phyloP scores from a whole-genome alignment of 768 basidiomycete species.

The Epithele typhae region DNA sequence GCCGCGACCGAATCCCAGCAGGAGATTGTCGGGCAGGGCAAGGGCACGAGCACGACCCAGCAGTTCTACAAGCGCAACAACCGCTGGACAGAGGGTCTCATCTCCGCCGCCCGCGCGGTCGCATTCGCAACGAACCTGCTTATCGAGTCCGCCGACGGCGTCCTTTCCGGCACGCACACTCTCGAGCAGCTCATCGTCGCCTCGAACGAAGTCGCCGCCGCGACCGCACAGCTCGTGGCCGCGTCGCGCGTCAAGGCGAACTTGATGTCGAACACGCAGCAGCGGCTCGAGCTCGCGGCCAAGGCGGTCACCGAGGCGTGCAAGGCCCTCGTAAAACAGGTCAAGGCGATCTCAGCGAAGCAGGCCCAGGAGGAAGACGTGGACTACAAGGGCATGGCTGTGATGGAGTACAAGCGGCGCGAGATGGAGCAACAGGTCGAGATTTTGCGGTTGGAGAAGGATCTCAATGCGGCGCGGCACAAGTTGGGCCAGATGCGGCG shows the following conservation, averaged over 20 bases:
- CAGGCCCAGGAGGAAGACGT: slow-evolving; percentile 77
- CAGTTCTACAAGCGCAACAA: slow-evolving; percentile 99
- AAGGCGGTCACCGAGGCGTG: slow-evolving; percentile 98
- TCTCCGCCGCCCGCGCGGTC: slow-evolving; percentile 96
- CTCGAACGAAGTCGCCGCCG: slow-evolving; percentile 97
- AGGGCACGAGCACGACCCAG: slow-evolving; percentile 85
- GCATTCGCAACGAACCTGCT: slow-evolving; percentile 94
- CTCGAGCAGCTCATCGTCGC: slow-evolving; percentile 98
- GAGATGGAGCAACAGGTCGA: slow-evolving; percentile 99
- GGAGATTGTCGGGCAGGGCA: slow-evolving; percentile 95
- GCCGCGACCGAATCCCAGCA: slow-evolving; percentile 98
- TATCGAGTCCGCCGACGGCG: slow-evolving; percentile 97
- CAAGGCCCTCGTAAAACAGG: slow-evolving; percentile 92
- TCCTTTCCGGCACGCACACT: slow-evolving; percentile 93
- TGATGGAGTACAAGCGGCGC: slow-evolving; percentile 90
- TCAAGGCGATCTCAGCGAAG: slow-evolving; percentile 89
- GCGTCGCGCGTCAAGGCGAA: slow-evolving; percentile 98
- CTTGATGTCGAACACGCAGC: slow-evolving; percentile 98
- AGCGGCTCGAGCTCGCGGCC: slow-evolving; percentile 90
- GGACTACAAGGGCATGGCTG: slow-evolving; percentile 88
- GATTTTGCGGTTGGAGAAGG: slow-evolving; percentile 94
- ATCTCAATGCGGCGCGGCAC: slow-evolving; percentile 82
- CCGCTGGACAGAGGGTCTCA: slow-evolving; percentile 98
- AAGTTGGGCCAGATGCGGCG: slow-evolving; percentile 80
- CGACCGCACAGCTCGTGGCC: slow-evolving; percentile 97